Conservation (phyloP, 2,329 filamentous ascomycete species). For the Fusarium odoratissimum region DNA sequence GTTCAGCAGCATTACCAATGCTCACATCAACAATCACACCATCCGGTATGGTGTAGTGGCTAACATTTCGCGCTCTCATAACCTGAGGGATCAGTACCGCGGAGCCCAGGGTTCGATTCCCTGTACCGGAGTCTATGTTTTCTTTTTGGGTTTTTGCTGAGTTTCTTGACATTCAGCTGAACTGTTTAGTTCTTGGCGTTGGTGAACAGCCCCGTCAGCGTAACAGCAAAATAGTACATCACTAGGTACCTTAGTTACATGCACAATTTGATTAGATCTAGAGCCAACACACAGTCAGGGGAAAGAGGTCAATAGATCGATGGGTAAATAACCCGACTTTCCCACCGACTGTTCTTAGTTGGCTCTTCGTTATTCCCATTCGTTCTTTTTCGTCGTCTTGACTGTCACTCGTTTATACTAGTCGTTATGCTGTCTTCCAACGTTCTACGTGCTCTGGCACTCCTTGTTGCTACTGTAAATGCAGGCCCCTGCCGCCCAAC, state of each 20-base stretch:
- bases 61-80: slow-evolving; percentile 50
- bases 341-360: neutral
- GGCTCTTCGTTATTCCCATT: neutral
- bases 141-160: neutral
- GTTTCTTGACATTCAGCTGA: rapidly evolving
- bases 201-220: neutral
- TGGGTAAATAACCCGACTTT: neutral
- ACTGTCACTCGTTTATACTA: neutral
- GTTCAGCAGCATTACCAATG: rapidly evolving
- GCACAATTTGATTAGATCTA: neutral
- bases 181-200: neutral
- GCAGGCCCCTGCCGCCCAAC: neutral
- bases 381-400: neutral
- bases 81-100: slow-evolving; percentile 24
- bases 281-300: neutral
- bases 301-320: neutral
- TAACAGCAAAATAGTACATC: neutral
- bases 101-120: slow-evolving; percentile 9
- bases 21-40: rapidly evolving
- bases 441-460: neutral
- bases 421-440: neutral
- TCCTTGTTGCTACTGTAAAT: neutral
- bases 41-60: slow-evolving; percentile 51
- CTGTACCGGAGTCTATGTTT: neutral
- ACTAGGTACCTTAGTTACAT: neutral